phyloP scores from a whole-genome alignment of 2,329 filamentous ascomycete species.

The Tetracladium maxilliforme region DNA sequence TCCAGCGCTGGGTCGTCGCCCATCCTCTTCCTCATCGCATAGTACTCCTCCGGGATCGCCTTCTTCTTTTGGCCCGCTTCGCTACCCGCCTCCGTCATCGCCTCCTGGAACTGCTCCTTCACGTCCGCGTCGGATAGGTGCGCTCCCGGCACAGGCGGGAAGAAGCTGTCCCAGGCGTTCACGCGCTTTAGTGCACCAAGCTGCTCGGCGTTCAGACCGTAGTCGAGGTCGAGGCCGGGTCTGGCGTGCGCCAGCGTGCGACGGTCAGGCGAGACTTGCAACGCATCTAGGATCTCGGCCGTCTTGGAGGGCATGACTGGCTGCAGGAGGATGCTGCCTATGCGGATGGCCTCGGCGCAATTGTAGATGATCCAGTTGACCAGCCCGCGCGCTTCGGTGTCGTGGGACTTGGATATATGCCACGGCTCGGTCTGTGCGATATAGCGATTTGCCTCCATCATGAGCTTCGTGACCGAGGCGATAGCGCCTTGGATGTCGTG shows the following conservation, averaged over 20 bases:
- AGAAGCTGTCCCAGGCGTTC: conserved; percentile 27
- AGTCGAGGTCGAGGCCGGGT: conserved; percentile 50
- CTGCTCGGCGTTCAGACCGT: conserved; percentile 39
- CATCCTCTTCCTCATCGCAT: too few species aligned
- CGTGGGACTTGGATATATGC: conserved; percentile 30
- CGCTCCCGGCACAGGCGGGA: conserved; percentile 28
- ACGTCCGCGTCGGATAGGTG: neutral
- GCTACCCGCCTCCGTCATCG: neutral
- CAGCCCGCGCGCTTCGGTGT: conserved; percentile 18
- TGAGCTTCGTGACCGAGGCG: conserved; percentile 10
- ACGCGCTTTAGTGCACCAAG: conserved; percentile 16
- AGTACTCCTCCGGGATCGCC: neutral
- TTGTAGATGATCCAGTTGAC: conserved; percentile 53
- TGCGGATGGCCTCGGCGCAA: conserved; percentile 60
- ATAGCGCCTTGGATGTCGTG: conserved; percentile 12
- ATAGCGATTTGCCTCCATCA: conserved; percentile 46
- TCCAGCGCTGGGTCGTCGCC: too few species aligned
- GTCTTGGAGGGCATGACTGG: conserved; percentile 82
- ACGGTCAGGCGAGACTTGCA: conserved; percentile 52
- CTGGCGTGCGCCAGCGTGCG: conserved; percentile 48
- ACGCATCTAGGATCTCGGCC: conserved; percentile 53
- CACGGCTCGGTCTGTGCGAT: conserved; percentile 56
- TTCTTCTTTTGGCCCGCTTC: neutral
- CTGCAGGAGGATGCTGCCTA: conserved; percentile 73
- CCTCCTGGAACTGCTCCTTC: neutral